These are phyloP conservation scores for Neodidymelliopsis sp. DNA, from an alignment of 2,329 filamentous ascomycete genomes.

Conservation along the genomic window DNA sequence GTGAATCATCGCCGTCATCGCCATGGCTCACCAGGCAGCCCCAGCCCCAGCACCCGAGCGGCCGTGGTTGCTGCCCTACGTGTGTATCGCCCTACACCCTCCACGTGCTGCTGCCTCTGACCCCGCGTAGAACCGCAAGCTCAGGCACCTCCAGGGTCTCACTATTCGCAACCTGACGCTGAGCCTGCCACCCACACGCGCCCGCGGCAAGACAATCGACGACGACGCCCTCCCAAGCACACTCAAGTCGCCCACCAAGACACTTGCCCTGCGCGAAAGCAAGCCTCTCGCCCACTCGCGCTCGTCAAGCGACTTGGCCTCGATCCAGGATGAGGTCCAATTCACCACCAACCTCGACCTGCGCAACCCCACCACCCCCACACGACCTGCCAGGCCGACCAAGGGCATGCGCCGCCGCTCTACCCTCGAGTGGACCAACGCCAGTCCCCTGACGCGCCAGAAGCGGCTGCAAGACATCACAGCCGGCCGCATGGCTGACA, in stretches of 20 bases:
- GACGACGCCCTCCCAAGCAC: constrained; percentile 75
- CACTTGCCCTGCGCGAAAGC: constrained; percentile 61
- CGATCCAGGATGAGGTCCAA: background rate
- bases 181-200: constrained; percentile 57
- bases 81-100: constrained; percentile 19
- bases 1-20: background rate
- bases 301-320: constrained; percentile 63
- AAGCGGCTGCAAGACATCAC: constrained; percentile 77
- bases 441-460: constrained; percentile 69
- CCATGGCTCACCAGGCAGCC: constrained; percentile 10
- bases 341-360: constrained; percentile 24
- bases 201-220: constrained; percentile 71
- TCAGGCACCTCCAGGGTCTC: constrained; percentile 86
- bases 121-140: constrained; percentile 74
- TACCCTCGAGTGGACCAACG: constrained; percentile 69
- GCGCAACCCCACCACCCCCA: constrained; percentile 28
- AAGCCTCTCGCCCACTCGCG: constrained; percentile 63
- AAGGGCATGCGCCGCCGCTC: constrained; percentile 61
- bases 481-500: constrained; percentile 77
- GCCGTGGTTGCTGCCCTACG: constrained; percentile 50
- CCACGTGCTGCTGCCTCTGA: background rate
- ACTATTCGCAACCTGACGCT: constrained; percentile 87
- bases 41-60: constrained; percentile 40
- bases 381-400: constrained; percentile 42
- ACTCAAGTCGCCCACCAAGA: constrained; percentile 72